Evolutionary conservation across 2,329 filamentous ascomycete species (phyloP).

Genomic region (Amauroascus verrucosus): DNA sequence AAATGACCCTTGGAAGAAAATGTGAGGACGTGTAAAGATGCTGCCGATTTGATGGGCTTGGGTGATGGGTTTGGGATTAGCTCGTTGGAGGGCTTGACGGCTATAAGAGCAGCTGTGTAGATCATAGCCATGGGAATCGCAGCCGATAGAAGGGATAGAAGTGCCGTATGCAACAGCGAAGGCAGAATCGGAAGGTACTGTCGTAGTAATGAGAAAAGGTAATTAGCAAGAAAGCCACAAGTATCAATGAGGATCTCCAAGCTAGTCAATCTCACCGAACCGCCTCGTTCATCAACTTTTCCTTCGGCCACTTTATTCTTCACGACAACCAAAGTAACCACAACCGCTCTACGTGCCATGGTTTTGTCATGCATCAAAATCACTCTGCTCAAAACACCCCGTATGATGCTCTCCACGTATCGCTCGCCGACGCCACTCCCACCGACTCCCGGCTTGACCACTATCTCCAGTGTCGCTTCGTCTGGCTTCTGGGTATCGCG

Average conservation of each 20-base stretch:
- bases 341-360: slow-evolving; percentile 34
- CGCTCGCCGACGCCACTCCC: slow-evolving; percentile 75
- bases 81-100: slow-evolving; percentile 39
- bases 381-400: slow-evolving; percentile 29
- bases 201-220: neutral
- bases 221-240: neutral
- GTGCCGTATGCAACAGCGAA: slow-evolving; percentile 66
- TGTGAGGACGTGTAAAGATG: slow-evolving; percentile 70
- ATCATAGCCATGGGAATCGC: slow-evolving; percentile 69
- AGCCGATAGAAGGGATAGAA: slow-evolving; percentile 69
- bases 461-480: slow-evolving; percentile 81
- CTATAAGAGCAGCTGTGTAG: slow-evolving; percentile 55
- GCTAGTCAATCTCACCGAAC: slow-evolving; percentile 25
- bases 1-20: slow-evolving; percentile 67
- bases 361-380: slow-evolving; percentile 36
- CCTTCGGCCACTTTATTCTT: slow-evolving; percentile 27
- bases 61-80: slow-evolving; percentile 53
- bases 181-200: slow-evolving; percentile 73
- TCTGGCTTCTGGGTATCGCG: slow-evolving; percentile 77
- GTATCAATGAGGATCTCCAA: neutral
- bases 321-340: slow-evolving; percentile 35
- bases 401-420: slow-evolving; percentile 58
- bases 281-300: slow-evolving; percentile 27
- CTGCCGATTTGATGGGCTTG: slow-evolving; percentile 51
- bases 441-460: slow-evolving; percentile 74